A percentile compares a stretch with the other conserved stretches of the same genome.
phyloP scores from a whole-genome alignment of 1,284 basidiomycete genomes.

The Puccinia sorghi region DNA sequence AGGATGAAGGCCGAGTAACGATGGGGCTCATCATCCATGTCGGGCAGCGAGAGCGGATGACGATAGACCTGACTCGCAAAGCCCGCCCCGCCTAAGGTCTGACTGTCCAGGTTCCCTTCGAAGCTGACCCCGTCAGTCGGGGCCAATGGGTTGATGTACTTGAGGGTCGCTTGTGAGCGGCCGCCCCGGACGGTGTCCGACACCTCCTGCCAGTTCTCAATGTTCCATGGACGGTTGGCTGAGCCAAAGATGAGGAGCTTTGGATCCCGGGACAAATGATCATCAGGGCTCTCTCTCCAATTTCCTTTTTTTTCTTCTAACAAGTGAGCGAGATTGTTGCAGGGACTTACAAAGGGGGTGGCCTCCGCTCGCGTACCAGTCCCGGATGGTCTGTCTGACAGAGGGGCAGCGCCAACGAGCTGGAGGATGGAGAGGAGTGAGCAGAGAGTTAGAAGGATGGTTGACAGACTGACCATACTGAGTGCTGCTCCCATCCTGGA shows the following conservation, averaged over 20 bases:
- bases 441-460: neutral
- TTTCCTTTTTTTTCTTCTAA: too few relatives aligned
- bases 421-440: neutral
- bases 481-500: neutral
- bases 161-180: neutral
- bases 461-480: neutral
- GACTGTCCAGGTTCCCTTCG: constrained; percentile 15
- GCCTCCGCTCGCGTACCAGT: too few relatives aligned
- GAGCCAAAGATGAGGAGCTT: constrained; percentile 35
- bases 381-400: too few relatives aligned
- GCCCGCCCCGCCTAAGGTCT: constrained; percentile 18
- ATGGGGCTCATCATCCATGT: neutral
- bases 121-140: neutral
- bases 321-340: too few relatives aligned
- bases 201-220: constrained; percentile 6
- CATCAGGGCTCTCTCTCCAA: too few relatives aligned
- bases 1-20: neutral
- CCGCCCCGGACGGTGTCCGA: constrained; percentile 27
- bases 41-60: neutral
- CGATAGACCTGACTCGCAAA: constrained; percentile 29
- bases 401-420: neutral
- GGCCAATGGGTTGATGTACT: neutral
- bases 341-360: too few relatives aligned
- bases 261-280: too few relatives aligned
- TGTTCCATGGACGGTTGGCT: constrained; percentile 9